Evolutionary conservation across 805 yeast species (phyloP).

Genomic region (Myxozyma kluyveri): DNA sequence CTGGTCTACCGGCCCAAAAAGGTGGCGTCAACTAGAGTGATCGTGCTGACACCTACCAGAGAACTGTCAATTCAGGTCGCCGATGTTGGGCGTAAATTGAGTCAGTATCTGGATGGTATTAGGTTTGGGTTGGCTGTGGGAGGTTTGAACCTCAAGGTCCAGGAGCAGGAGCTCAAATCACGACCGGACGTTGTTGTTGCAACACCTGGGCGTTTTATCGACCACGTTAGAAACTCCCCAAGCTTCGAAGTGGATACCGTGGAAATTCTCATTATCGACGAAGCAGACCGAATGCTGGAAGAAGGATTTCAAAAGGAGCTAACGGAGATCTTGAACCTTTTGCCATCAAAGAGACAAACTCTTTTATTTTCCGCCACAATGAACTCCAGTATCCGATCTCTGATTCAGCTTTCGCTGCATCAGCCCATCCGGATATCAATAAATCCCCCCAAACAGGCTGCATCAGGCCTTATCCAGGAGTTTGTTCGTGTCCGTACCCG

Average conservation of each 20-base stretch:
- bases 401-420: constrained; percentile 81
- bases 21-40: constrained; percentile 82
- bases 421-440: constrained; percentile 94
- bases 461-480: constrained; percentile 85
- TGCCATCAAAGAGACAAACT: constrained; percentile 92
- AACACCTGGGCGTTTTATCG: constrained; percentile 98
- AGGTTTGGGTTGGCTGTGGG: constrained; percentile 97
- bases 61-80: constrained; percentile 95
- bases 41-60: constrained; percentile 93
- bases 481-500: constrained; percentile 87
- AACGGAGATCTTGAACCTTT: constrained; percentile 78
- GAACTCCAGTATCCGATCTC: constrained; percentile 87
- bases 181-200: constrained; percentile 97
- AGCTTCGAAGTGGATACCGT: constrained; percentile 86
- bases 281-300: constrained; percentile 98
- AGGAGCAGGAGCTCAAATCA: constrained; percentile 86
- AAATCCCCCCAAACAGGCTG: constrained; percentile 93
- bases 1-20: constrained; percentile 83
- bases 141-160: constrained; percentile 91
- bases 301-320: constrained; percentile 97
- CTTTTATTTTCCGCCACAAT: constrained; percentile 95
- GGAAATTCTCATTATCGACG: constrained; percentile 91
- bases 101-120: constrained; percentile 68
- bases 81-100: constrained; percentile 86
- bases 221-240: constrained; percentile 92